phyloP scores from a whole-genome alignment of 176 grass and related monocot species.

The Oryza coarctata region DNA sequence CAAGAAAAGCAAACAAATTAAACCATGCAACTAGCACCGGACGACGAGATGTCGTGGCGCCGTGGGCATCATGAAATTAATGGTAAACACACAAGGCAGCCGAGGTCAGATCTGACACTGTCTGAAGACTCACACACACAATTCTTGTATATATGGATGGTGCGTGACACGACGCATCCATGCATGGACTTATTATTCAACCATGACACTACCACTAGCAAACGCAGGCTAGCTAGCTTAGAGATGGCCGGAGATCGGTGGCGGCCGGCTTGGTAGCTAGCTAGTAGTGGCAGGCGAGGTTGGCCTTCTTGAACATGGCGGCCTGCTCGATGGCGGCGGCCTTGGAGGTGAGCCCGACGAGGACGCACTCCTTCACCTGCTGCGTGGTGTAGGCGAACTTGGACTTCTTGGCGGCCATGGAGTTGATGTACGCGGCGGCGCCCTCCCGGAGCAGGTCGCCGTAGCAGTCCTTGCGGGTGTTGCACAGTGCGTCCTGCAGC shows the following conservation, averaged over 20 bases:
- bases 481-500: conserved; percentile 76
- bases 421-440: conserved; percentile 85
- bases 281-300: conserved; percentile 62
- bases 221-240: too few species aligned
- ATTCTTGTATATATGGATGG: neutral
- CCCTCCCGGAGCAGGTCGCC: conserved; percentile 81
- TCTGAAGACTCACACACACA: neutral
- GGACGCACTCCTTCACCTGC: conserved; percentile 65
- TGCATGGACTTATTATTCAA: conserved; percentile 17
- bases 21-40: neutral
- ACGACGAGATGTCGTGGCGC: conserved; percentile 19
- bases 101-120: neutral
- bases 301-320: conserved; percentile 72
- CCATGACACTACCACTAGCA: neutral
- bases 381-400: conserved; percentile 51
- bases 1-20: neutral
- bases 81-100: neutral
- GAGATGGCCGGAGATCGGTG: too few species aligned
- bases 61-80: conserved; percentile 3
- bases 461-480: conserved; percentile 58
- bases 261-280: neutral
- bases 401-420: conserved; percentile 43
- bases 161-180: neutral
- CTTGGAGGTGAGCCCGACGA: conserved; percentile 48
- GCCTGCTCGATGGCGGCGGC: conserved; percentile 63